These are phyloP conservation scores for Pholiota adiposa DNA, from an alignment of 1,284 basidiomycete genomes.

Conservation along the genomic window DNA sequence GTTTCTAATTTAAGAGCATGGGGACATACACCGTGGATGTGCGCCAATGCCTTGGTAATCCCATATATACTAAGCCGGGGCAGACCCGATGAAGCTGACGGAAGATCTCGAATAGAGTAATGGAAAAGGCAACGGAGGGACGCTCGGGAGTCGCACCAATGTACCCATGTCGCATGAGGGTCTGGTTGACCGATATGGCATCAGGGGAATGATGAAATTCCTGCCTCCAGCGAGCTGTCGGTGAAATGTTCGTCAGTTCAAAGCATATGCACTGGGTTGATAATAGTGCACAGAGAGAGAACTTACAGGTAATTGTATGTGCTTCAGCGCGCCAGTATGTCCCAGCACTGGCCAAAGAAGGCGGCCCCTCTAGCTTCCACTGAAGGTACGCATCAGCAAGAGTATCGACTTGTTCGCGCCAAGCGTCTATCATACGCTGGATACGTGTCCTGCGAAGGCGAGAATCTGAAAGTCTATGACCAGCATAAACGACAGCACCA, in stretches of 20 bases:
- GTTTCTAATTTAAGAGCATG: not conserved
- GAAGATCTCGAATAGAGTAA: slow-evolving; percentile 1
- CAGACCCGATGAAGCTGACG: slow-evolving; percentile 2
- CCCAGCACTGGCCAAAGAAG: not conserved
- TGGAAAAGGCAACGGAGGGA: not conserved
- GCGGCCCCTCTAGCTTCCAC: not conserved
- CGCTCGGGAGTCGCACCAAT: slow-evolving; percentile 3
- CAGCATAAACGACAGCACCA: too few species aligned
- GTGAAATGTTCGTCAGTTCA: not conserved
- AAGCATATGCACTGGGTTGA: not conserved
- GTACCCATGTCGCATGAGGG: slow-evolving; percentile 1
- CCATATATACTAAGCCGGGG: slow-evolving; percentile 3
- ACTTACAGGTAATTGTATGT: not conserved
- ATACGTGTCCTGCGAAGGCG: not conserved
- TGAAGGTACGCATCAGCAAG: not conserved
- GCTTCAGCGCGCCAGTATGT: not conserved
- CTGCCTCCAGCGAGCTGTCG: not conserved
- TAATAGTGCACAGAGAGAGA: too few species aligned
- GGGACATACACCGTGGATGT: slow-evolving; percentile 1
- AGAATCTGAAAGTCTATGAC: not conserved
- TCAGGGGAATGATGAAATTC: not conserved
- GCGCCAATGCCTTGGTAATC: not conserved
- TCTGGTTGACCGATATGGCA: not conserved
- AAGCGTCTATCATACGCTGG: not conserved
- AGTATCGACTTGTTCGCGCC: not conserved